phyloP scores from a whole-genome alignment of 1,139 yeast species.

The Zygoascus sp. region DNA sequence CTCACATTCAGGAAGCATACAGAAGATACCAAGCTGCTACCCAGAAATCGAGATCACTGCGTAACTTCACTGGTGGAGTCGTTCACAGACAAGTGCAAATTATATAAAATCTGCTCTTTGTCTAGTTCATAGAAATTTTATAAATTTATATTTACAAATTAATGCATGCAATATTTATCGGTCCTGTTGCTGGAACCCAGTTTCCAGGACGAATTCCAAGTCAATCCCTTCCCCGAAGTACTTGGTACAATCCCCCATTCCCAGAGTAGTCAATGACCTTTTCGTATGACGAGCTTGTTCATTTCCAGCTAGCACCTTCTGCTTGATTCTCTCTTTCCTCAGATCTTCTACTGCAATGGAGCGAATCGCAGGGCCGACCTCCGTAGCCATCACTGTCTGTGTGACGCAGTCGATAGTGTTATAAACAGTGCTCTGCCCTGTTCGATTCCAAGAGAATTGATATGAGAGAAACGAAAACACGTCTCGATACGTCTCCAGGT shows the following conservation, averaged over 20 bases:
- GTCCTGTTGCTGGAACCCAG: slow-evolving; percentile 11
- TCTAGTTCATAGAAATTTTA: no score
- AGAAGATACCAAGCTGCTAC: slow-evolving; percentile 65
- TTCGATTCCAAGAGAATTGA: slow-evolving; percentile 12
- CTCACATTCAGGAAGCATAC: slow-evolving; percentile 91
- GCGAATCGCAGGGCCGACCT: slow-evolving; percentile 30
- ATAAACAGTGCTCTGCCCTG: slow-evolving; percentile 6
- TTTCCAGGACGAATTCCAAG: slow-evolving; percentile 20
- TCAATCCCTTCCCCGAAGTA: slow-evolving; percentile 22
- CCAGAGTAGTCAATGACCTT: slow-evolving; percentile 26
- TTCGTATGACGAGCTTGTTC: slow-evolving; percentile 20
- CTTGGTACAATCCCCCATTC: slow-evolving; percentile 23
- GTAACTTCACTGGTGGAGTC: slow-evolving; percentile 68
- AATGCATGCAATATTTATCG: background rate
- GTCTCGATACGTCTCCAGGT: slow-evolving; percentile 19
- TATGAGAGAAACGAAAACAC: slow-evolving; percentile 20
- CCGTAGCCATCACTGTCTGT: slow-evolving; percentile 20
- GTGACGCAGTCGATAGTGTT: slow-evolving; percentile 20
- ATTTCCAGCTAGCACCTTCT: slow-evolving; percentile 9
- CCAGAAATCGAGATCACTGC: slow-evolving; percentile 58
- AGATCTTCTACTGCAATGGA: slow-evolving; percentile 29
- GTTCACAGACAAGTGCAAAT: slow-evolving; percentile 34
- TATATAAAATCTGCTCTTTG: slow-evolving; percentile 24
- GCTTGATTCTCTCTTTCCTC: background rate
- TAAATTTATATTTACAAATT: background rate